phyloP scores from a whole-genome alignment of 1,139 yeast genomes.

The Pichia sp. region DNA sequence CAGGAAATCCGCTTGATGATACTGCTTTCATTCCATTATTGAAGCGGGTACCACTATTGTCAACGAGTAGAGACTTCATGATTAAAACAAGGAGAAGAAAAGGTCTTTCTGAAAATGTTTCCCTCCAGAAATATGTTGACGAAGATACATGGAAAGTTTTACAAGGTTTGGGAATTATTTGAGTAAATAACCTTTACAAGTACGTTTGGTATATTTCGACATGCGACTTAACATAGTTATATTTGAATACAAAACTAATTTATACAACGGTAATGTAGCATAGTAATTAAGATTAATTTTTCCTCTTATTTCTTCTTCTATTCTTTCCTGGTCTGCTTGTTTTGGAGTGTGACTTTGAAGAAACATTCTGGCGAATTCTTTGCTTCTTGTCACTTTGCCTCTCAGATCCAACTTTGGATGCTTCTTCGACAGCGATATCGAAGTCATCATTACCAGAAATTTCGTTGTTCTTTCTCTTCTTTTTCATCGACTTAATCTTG shows the following conservation, averaged over 20 bases:
- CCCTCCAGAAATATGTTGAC: constrained; percentile 66
- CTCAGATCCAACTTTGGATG: constrained; percentile 48
- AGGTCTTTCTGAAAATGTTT: constrained; percentile 79
- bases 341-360: constrained; percentile 15
- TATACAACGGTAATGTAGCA: background rate
- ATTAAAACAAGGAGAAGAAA: constrained; percentile 84
- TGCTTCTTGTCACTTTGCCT: constrained; percentile 31
- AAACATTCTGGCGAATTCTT: constrained; percentile 22
- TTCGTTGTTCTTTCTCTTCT: constrained; percentile 78
- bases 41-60: constrained; percentile 65
- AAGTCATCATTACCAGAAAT: constrained; percentile 45
- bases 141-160: constrained; percentile 52
- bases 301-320: constrained; percentile 41
- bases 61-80: constrained; percentile 83
- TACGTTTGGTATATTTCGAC: background rate
- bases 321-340: constrained; percentile 75
- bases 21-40: constrained; percentile 61
- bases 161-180: constrained; percentile 31
- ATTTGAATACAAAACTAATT: background rate
- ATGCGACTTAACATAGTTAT: background rate
- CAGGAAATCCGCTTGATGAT: constrained; percentile 86
- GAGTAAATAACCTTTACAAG: background rate
- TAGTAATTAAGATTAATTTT: constrained; percentile 7
- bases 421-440: constrained; percentile 80
- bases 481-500: constrained; percentile 81